Percentiles rank a stretch among this genome's conserved stretches.
These are phyloP conservation scores for Agaricus subrufescens DNA, from an alignment of 768 basidiomycete species.

Conservation along the genomic window DNA sequence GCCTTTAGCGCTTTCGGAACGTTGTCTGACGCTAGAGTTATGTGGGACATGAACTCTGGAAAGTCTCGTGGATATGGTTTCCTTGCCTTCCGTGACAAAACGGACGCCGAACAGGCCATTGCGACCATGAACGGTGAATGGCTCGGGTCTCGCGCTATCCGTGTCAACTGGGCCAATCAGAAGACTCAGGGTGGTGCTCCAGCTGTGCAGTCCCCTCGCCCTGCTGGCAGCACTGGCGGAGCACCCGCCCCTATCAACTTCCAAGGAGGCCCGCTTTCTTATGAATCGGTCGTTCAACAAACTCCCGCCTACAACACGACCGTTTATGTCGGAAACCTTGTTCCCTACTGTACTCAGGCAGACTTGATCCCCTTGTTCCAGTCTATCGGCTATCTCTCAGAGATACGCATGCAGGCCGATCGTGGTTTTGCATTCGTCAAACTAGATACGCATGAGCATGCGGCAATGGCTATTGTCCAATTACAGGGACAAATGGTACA, in stretches of 20 bases:
- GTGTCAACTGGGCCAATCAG: conserved; percentile 99
- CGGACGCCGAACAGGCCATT: conserved; percentile 98
- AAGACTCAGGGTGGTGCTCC: conserved; percentile 78
- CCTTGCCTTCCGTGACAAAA: conserved; percentile 97
- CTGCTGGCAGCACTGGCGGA: conserved; percentile 36
- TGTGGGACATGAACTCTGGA: conserved; percentile 99
- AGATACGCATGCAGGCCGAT: conserved; percentile 99
- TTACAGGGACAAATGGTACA: conserved; percentile 97
- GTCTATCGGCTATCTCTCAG: conserved; percentile 96
- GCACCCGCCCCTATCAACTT: conserved; percentile 91
- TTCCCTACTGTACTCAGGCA: conserved; percentile 94
- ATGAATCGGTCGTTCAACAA: conserved; percentile 90
- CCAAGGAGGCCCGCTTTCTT: conserved; percentile 83
- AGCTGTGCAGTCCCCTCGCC: conserved; percentile 33
- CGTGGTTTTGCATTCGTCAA: conserved; percentile 99
- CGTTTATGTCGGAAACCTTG: conserved; percentile 98
- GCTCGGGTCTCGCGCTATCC: conserved; percentile 96
- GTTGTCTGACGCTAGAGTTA: conserved; percentile 95
- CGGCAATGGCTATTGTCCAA: conserved; percentile 96
- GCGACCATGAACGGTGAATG: conserved; percentile 99
- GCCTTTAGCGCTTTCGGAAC: conserved; percentile 97
- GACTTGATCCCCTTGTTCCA: conserved; percentile 98
- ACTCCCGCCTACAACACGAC: conserved; percentile 93
- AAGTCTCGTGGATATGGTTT: conserved; percentile 98
- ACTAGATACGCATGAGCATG: conserved; percentile 97